These are phyloP conservation scores for Protomyces inouyei DNA, from an alignment of 1,139 yeast species.

Conservation along the genomic window DNA sequence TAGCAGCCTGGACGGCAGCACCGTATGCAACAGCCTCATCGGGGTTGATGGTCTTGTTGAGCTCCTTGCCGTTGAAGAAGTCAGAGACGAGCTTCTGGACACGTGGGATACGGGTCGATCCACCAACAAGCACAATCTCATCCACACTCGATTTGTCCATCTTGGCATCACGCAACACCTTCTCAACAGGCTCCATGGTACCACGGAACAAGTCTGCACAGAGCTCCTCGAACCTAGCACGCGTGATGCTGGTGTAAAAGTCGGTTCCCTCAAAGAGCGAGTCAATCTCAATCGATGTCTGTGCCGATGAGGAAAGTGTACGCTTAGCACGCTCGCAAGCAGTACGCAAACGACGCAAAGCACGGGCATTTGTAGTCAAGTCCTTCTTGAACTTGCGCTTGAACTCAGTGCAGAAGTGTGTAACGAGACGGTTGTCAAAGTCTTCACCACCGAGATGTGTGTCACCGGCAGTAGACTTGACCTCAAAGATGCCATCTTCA, in stretches of 20 bases:
- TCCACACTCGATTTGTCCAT: slow-evolving; percentile 81
- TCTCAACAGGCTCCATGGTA: slow-evolving; percentile 95
- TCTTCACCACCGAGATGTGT: slow-evolving; percentile 99
- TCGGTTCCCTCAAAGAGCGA: slow-evolving; percentile 95
- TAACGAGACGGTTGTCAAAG: slow-evolving; percentile 94
- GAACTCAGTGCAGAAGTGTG: slow-evolving; percentile 91
- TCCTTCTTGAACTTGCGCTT: slow-evolving; percentile 95
- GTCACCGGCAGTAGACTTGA: slow-evolving; percentile 99
- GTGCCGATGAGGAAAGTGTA: slow-evolving; percentile 94
- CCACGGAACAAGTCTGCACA: slow-evolving; percentile 94
- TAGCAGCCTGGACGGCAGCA: slow-evolving; percentile 92
- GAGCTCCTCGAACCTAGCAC: slow-evolving; percentile 99
- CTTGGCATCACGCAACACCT: slow-evolving; percentile 94
- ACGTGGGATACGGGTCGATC: slow-evolving; percentile 99
- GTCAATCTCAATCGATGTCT: slow-evolving; percentile 95
- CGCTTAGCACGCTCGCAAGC: slow-evolving; percentile 99
- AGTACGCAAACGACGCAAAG: slow-evolving; percentile 96
- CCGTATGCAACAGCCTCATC: slow-evolving; percentile 99
- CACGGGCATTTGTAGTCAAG: slow-evolving; percentile 87
- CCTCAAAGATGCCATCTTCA: slow-evolving; percentile 99
- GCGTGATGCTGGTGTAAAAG: slow-evolving; percentile 92
- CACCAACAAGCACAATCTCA: slow-evolving; percentile 98
- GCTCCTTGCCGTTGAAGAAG: slow-evolving; percentile 97
- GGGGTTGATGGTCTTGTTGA: slow-evolving; percentile 95
- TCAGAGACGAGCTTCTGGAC: slow-evolving; percentile 95